Base-by-base conservation (phyloP, 352 stramenopile species). In the Globisporangium mamillatum region DNA sequence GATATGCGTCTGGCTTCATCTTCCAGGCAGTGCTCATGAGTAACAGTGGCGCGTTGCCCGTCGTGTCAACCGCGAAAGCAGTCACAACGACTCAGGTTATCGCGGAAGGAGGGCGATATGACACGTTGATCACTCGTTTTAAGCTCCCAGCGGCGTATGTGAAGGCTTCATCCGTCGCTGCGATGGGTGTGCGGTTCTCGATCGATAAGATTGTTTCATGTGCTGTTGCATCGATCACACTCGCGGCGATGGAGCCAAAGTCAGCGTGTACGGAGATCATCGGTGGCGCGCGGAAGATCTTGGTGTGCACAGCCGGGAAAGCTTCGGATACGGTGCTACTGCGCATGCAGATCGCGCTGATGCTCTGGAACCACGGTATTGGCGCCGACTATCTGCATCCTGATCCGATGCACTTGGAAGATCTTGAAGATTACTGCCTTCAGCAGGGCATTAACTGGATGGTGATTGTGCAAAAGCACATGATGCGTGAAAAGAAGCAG, bases 141-240 rank as follows among this genome's bases (percentile, higher is more conserved):
- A 90, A 92, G n/a, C 75, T 95, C 20, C 90, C 89, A 5, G 88
- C 79, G 0, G 87, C 87, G 8, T 91, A 91, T 60, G 75, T 89
- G 10, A 93, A 94, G 69, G 70, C 81, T 3, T 87, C 81, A 3
- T 74, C 78, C 8, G 84, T 92, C 7, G 86, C 84, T 38, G 89
- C 89, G 0, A 93, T 96, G 77, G 87, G 87, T 44, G 84, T 96
- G 60, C 85, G 89, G 44, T 94, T 96, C 70, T 90, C 86, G 24
- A 78, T 96, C 18, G 87, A 96, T 66, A 93, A 93, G 68, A 94
- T 96, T 50, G 86, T 94, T 8, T 88, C 86, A 7, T 86, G 87
- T 25, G 76, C 93, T 0, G 75, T 84, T 22, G 77, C 79, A 3
- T 78, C 75, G 12, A 76, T 89, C 32, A 52, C 55, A 12, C 64